Base-by-base conservation (phyloP, 352 stramenopile species). In the Phytophthora palmivora region DNA sequence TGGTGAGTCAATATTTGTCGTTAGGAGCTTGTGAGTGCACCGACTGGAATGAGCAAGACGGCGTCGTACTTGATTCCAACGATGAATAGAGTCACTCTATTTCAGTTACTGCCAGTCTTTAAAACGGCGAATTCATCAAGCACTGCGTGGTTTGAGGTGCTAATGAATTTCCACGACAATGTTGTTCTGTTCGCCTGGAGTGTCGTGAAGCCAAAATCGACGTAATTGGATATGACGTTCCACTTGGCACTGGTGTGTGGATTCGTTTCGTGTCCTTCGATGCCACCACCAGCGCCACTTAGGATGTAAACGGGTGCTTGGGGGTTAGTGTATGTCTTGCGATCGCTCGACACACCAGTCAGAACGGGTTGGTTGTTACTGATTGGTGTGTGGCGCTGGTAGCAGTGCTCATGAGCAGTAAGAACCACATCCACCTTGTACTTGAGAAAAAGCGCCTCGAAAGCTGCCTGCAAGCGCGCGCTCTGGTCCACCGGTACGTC, bases 371-470 rank as follows among this genome's bases (percentile, higher is more conserved):
- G 15, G 16, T 55, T 57, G 43, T 53, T 58, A 14, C 57, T 58
- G 15, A 76, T 69, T 1, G 71, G 71, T 2, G 53, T 41, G 10
- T 75, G 58, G n/a, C 71, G 63, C 44, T 77, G 55, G 47, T 75
- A 75, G 28, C 45, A 78, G 45, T 80, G 74, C 18, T 73, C 45
- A 46, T 83, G 74, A 12, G 63, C 67, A 2, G 66, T 60, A n/a
- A 77, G 19, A 22, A 79, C 68, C 6, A 78, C 63, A 24, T 79
- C 74, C 16, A 83, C 67, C 4, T 48, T 52, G 61, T 78, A 82
- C 43, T 79, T 77, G 22, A 79, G 55, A 44, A 80, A 80, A n/a
- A 83, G 68, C 22, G 57, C 60, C 39, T 83, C 74, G 32, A 83
- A 83, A 6, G 74, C 67, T 3, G 47, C 21, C 34, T 84, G 71